Conservation (phyloP, 2,329 filamentous ascomycete species). For the Dothiorella sarmentorum region DNA sequence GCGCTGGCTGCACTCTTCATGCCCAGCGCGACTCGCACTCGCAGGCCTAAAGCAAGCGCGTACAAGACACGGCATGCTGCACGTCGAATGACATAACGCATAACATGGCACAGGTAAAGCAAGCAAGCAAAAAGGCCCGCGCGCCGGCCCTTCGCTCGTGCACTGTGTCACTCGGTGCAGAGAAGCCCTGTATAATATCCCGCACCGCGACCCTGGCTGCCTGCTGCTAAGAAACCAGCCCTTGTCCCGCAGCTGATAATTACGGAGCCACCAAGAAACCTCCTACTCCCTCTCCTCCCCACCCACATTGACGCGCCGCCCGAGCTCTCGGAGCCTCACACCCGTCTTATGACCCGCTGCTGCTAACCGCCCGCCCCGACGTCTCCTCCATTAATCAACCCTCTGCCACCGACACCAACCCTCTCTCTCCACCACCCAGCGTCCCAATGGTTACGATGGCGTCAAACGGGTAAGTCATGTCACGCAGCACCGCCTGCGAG, state of each 20-base stretch:
- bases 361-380: constrained; percentile 16
- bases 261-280: constrained; percentile 14
- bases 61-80: neutral
- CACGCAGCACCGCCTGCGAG: no score
- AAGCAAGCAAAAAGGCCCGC: constrained; percentile 2
- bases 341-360: constrained; percentile 12
- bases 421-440: neutral
- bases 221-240: constrained; percentile 8
- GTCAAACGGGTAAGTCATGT: constrained; percentile 43
- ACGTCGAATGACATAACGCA: constrained; percentile 4
- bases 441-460: constrained; percentile 43
- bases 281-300: constrained; percentile 1
- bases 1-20: constrained; percentile 5
- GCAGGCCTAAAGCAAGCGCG: neutral
- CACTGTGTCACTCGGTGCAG: constrained; percentile 5
- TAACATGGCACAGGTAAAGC: constrained; percentile 7
- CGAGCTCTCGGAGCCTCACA: constrained; percentile 16
- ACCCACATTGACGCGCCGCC: constrained; percentile 14
- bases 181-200: neutral
- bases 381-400: constrained; percentile 1
- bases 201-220: neutral
- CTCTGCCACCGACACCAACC: constrained; percentile 5
- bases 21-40: constrained; percentile 13
- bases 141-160: constrained; percentile 4
- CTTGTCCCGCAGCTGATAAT: constrained; percentile 12